Conservation (phyloP, 169 alveolate genomes). For the Eimeria zaria region DNA sequence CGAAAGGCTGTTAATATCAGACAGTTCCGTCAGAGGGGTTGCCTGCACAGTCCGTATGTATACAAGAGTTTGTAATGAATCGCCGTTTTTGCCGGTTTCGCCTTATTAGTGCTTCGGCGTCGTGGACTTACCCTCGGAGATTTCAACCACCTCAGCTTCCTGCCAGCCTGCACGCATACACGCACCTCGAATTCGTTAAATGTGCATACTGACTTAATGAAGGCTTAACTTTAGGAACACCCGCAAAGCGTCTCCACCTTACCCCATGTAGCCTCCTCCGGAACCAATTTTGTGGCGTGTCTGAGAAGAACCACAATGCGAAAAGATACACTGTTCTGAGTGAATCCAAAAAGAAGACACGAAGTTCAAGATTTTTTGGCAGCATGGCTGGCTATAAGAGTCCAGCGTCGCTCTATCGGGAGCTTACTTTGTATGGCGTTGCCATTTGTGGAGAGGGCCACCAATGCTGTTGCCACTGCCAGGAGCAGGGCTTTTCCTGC, state of each 20-base stretch:
- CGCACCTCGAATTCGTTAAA: neutral
- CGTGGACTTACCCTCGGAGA: neutral
- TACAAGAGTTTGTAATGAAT: neutral
- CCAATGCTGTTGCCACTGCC: constrained; percentile 30
- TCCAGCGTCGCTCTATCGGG: neutral
- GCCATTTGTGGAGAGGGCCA: neutral
- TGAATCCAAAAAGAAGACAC: neutral
- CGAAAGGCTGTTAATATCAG: neutral
- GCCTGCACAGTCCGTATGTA: constrained; percentile 38
- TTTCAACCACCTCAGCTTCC: neutral
- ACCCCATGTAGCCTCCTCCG: constrained; percentile 12
- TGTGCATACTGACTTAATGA: neutral
- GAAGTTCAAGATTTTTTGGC: neutral
- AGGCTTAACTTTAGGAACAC: neutral
- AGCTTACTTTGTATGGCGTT: constrained; percentile 51
- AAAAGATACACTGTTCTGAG: too few relatives aligned
- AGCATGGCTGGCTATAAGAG: neutral
- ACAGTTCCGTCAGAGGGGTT: neutral
- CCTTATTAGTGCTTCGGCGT: neutral
- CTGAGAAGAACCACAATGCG: neutral
- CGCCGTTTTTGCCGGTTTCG: neutral
- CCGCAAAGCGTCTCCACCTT: neutral
- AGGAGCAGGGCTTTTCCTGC: constrained; percentile 20
- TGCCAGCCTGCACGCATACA: neutral
- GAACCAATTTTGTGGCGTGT: constrained; percentile 31